A percentile compares a stretch with the other conserved stretches of the same genome.
phyloP scores from a whole-genome alignment of 306 rosid genomes.

The Cucumis sativus region DNA sequence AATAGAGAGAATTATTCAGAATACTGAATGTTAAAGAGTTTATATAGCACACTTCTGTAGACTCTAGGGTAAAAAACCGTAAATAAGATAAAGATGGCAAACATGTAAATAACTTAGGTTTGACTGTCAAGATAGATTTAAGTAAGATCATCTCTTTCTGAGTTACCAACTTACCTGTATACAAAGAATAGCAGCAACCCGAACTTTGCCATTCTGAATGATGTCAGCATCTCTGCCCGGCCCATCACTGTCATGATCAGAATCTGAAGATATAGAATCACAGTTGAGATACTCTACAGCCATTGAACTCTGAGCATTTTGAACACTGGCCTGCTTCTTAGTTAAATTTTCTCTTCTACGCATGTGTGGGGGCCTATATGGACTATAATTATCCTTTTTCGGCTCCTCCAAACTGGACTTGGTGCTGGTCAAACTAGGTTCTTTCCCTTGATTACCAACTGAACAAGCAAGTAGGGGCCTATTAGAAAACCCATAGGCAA shows the following conservation, averaged over 20 bases:
- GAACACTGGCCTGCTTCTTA: slow-evolving; percentile 28
- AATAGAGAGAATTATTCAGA: no score
- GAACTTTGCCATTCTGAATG: slow-evolving; percentile 46
- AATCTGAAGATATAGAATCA: slow-evolving; percentile 70
- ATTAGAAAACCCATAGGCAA: slow-evolving; percentile 56
- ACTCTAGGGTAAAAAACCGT: no score
- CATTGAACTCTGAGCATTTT: slow-evolving; percentile 23
- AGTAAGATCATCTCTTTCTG: neutral
- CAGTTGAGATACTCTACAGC: slow-evolving; percentile 41
- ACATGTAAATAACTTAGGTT: no score
- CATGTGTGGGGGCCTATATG: slow-evolving; percentile 90
- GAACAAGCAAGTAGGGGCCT: slow-evolving; percentile 23
- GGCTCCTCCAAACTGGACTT: slow-evolving; percentile 31
- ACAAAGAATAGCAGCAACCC: slow-evolving; percentile 77
- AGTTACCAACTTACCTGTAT: slow-evolving; percentile 77
- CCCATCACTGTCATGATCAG: slow-evolving; percentile 84
- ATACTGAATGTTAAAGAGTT: no score
- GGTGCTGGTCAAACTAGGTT: slow-evolving; percentile 12
- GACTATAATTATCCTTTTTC: slow-evolving; percentile 25
- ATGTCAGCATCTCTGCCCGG: slow-evolving; percentile 36
- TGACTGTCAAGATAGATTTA: no score
- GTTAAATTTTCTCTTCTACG: slow-evolving; percentile 47
- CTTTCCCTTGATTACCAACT: slow-evolving; percentile 30
- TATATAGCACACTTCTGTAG: no score
- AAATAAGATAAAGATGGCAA: no score